Conservation (phyloP, 2,329 filamentous ascomycete genomes). For the Exserohilum rostratum region DNA sequence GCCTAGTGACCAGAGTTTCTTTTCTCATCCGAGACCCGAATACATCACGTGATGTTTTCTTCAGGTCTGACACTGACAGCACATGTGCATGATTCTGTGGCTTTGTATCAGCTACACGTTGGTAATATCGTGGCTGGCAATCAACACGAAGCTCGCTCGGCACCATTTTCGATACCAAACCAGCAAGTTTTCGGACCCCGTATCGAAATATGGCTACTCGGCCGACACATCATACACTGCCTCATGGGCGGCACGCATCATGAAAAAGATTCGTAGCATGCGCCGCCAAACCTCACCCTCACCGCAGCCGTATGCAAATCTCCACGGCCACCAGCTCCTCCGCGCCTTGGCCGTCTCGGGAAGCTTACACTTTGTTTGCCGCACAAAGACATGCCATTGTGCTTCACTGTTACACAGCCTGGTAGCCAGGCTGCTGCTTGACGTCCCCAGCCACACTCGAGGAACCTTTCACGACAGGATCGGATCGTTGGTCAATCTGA, state of each 20-base stretch:
- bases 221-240: slow-evolving; percentile 10
- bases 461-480: slow-evolving; percentile 26
- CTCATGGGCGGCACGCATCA: background rate
- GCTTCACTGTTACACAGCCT: slow-evolving; percentile 15
- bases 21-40: slow-evolving; percentile 7
- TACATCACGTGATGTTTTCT: slow-evolving; percentile 2
- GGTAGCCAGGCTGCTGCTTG: slow-evolving; percentile 9
- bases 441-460: slow-evolving; percentile 19
- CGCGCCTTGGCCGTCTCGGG: slow-evolving; percentile 16
- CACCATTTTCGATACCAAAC: background rate
- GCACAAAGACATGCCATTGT: slow-evolving; percentile 18
- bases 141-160: background rate
- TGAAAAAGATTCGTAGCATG: slow-evolving; percentile 10
- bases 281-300: slow-evolving; percentile 5
- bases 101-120: background rate
- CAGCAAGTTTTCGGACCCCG: background rate
- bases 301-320: slow-evolving; percentile 9
- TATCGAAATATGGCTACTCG: slow-evolving; percentile 3
- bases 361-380: slow-evolving; percentile 10
- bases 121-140: background rate
- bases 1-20: slow-evolving; percentile 9
- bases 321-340: slow-evolving; percentile 20
- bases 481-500: slow-evolving; percentile 20
- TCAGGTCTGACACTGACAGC: slow-evolving; percentile 3
- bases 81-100: slow-evolving; percentile 7